These are phyloP conservation scores for Fusarium dimerum DNA, from an alignment of 2,329 filamentous ascomycete genomes.

Conservation along the genomic window DNA sequence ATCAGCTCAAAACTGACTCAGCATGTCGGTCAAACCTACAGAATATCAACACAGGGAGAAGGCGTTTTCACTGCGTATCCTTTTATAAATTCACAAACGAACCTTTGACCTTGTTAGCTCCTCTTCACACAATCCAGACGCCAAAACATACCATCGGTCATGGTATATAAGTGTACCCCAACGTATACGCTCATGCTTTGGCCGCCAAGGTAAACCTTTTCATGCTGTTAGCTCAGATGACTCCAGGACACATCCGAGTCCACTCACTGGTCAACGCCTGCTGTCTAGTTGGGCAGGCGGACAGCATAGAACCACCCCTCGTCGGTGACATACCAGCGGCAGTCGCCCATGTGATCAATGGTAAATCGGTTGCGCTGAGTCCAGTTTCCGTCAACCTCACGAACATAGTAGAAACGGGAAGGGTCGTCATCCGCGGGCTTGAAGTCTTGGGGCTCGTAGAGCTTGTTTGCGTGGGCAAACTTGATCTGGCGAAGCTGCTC, in stretches of 20 bases:
- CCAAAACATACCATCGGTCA: slow-evolving; percentile 4
- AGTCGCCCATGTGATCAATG: slow-evolving; percentile 58
- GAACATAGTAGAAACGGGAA: slow-evolving; percentile 61
- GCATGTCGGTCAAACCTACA: background rate
- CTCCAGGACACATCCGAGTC: background rate
- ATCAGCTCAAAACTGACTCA: background rate
- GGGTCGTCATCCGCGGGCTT: slow-evolving; percentile 63
- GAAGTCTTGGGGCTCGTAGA: slow-evolving; percentile 62
- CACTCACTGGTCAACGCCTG: slow-evolving; percentile 9
- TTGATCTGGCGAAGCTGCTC: slow-evolving; percentile 48
- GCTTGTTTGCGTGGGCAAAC: slow-evolving; percentile 50
- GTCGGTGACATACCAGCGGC: slow-evolving; percentile 60
- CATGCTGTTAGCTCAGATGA: slow-evolving; percentile 6
- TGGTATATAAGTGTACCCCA: background rate
- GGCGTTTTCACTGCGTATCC: background rate
- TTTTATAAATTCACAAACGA: background rate
- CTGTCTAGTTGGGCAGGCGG: slow-evolving; percentile 44
- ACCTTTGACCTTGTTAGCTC: background rate
- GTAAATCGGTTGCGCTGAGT: slow-evolving; percentile 59
- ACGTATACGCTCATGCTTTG: slow-evolving; percentile 3
- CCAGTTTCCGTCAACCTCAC: slow-evolving; percentile 62
- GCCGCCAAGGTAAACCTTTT: slow-evolving; percentile 7
- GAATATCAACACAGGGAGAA: background rate
- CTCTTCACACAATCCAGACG: no score
- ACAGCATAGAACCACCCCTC: slow-evolving; percentile 64